Conservation (phyloP, 441 rosid genomes). For the Populus hybrid region DNA sequence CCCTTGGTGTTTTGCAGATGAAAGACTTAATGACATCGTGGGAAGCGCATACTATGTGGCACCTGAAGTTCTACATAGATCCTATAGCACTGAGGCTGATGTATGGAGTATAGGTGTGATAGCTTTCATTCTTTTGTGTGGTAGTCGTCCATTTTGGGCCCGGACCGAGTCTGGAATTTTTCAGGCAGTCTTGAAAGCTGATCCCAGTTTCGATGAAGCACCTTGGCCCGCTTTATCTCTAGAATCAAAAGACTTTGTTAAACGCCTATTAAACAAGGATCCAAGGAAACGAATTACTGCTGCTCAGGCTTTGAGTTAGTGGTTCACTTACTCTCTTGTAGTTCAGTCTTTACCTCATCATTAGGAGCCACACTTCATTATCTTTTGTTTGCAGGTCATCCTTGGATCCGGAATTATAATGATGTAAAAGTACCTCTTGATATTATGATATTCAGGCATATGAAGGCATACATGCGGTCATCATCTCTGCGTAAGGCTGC, state of each 20-base stretch:
- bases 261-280: constrained; percentile 70
- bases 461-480: constrained; percentile 76
- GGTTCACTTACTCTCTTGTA: constrained; percentile 16
- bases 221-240: constrained; percentile 89
- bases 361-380: constrained; percentile 1
- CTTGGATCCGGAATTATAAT: constrained; percentile 66
- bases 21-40: too few relatives aligned
- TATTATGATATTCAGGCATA: constrained; percentile 63
- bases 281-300: constrained; percentile 89
- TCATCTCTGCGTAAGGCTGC: constrained; percentile 91
- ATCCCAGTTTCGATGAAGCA: constrained; percentile 75
- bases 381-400: constrained; percentile 65
- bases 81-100: too few relatives aligned
- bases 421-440: constrained; percentile 70
- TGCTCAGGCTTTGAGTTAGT: constrained; percentile 88
- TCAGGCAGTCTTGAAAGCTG: constrained; percentile 84
- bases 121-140: constrained; percentile 86
- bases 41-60: too few relatives aligned
- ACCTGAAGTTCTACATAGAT: too few relatives aligned
- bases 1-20: constrained; percentile 29
- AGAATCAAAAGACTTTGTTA: constrained; percentile 91
- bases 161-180: constrained; percentile 95
- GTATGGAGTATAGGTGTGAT: too few relatives aligned
- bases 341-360: constrained; percentile 11
- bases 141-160: constrained; percentile 99